Evolutionary conservation across 805 yeast genomes (phyloP), one percentile per base, ranked within the genome.

Genomic region (Candida vartiovaarae): DNA sequence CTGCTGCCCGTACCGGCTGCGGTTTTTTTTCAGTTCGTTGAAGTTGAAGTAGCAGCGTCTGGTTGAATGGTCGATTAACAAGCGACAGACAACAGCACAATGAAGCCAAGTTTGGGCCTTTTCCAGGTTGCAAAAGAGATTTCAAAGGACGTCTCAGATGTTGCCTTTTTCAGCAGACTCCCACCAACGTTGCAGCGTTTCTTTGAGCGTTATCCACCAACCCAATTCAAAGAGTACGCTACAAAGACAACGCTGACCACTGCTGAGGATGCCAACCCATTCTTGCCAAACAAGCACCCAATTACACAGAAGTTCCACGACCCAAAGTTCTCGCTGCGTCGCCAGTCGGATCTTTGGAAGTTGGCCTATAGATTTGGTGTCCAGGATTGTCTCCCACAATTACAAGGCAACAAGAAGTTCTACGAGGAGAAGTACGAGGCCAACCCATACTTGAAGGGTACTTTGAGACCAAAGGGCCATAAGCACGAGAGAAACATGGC

Each of bases 201-300:
- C 64, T 89, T 90, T 67, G 71, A 77, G 40, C 82, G 78, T 61
- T 86, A 78, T 59, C 97, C 97, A 30, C 96, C 96, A 7, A 67
- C 82, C 24, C 91, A 89, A n/a, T 79, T 78, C 64, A 74, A 75
- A 20, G 61, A 73, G 52, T 90, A 88, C 62, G 70, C 86, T 5
- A 65, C 71, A 3, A 73, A 71, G 49, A 84, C 95, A 41, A 76
- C 85, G 2, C 66, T 76, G 28, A 80, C 85, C 24, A 67, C 66
- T 39, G 90, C 88, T 39, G 72, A 76, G 24, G 75, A 77, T 47
- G 84, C 89, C 53, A 90, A 90, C 64, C 97, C 97, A 42, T 90
- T 90, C 63, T 63, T 87, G 43, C 82, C 95, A 25, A 89, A 87
- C 63, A 83, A 75, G 57, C 89, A 89, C 62, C 88, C 95, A 23